A percentile compares a stretch with the other conserved stretches of the same genome.
Evolutionary conservation across 345 rosid genomes (phyloP).

Genomic region (Hypericum perforatum): DNA sequence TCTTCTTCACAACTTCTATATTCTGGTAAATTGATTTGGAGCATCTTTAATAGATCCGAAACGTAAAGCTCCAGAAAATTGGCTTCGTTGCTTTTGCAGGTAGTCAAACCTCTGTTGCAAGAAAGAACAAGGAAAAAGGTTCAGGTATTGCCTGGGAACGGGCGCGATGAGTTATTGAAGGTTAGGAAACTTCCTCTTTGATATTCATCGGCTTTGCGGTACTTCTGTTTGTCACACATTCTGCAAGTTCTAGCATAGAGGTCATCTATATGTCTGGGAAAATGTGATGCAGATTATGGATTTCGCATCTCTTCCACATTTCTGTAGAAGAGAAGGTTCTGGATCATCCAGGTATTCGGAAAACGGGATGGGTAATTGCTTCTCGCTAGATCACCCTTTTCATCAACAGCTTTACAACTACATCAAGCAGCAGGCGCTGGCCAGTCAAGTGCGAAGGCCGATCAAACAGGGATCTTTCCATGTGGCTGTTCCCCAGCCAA

Average conservation of each 20-base stretch:
- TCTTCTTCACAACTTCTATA: conserved; percentile 1
- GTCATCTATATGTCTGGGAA: conserved; percentile 6
- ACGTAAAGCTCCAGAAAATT: not conserved
- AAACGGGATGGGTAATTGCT: conserved; percentile 43
- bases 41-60: not conserved
- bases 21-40: not conserved
- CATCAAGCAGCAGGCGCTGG: conserved; percentile 53
- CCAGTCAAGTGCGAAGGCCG: conserved; percentile 28
- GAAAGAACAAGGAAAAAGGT: conserved; percentile 81
- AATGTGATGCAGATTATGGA: conserved; percentile 62
- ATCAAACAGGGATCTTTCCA: conserved; percentile 85
- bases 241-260: not conserved
- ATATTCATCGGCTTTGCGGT: not conserved
- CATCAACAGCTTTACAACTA: conserved; percentile 81
- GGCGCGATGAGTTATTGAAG: conserved; percentile 77
- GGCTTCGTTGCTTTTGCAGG: conserved; percentile 29
- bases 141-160: conserved; percentile 68
- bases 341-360: conserved; percentile 57
- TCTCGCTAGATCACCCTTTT: conserved; percentile 70
- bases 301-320: conserved; percentile 70
- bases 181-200: conserved; percentile 22
- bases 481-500: conserved; percentile 67
- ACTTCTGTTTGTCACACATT: not conserved
- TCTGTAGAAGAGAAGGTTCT: conserved; percentile 76
- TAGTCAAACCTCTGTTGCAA: conserved; percentile 88